Evolutionary conservation across 2,329 filamentous ascomycete genomes (phyloP).

Genomic region (Penicillium glabrum): DNA sequence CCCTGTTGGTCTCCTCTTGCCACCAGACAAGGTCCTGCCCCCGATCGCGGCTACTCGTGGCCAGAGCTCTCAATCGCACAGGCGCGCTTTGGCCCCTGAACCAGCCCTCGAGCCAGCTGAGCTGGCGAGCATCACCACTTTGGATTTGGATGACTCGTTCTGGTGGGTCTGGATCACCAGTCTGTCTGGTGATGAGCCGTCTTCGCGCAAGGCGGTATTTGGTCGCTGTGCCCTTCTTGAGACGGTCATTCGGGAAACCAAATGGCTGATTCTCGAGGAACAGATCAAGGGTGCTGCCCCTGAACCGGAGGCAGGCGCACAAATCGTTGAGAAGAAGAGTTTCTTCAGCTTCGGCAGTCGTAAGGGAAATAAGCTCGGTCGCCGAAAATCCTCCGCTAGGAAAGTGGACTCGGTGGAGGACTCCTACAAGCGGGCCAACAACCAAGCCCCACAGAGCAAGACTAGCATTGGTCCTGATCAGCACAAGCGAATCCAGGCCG

Average conservation of each 20-base stretch:
- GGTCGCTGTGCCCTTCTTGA: slow-evolving; percentile 91
- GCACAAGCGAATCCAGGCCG: slow-evolving; percentile 88
- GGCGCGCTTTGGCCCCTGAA: slow-evolving; percentile 68
- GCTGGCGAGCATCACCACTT: slow-evolving; percentile 82
- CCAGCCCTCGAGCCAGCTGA: slow-evolving; percentile 80
- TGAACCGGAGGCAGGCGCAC: slow-evolving; percentile 79
- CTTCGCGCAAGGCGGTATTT: slow-evolving; percentile 84
- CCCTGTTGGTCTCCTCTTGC: slow-evolving; percentile 67
- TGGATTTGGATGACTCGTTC: slow-evolving; percentile 91
- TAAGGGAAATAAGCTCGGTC: slow-evolving; percentile 58
- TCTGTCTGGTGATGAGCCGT: slow-evolving; percentile 84
- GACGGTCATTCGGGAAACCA: slow-evolving; percentile 75
- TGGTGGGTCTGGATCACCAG: slow-evolving; percentile 99
- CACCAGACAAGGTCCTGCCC: slow-evolving; percentile 86
- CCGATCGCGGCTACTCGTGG: slow-evolving; percentile 72
- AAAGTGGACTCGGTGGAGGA: slow-evolving; percentile 52
- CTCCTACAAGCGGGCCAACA: slow-evolving; percentile 51
- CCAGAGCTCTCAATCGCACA: slow-evolving; percentile 83
- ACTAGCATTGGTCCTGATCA: slow-evolving; percentile 86
- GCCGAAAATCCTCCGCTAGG: slow-evolving; percentile 71
- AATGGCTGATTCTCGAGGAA: slow-evolving; percentile 95
- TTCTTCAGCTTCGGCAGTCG: slow-evolving; percentile 83
- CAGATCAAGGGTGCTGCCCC: slow-evolving; percentile 90
- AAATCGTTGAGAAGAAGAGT: slow-evolving; percentile 93
- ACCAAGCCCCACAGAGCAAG: slow-evolving; percentile 65